phyloP scores from a whole-genome alignment of 2,329 filamentous ascomycete species.

The Aspergillus ustus region DNA sequence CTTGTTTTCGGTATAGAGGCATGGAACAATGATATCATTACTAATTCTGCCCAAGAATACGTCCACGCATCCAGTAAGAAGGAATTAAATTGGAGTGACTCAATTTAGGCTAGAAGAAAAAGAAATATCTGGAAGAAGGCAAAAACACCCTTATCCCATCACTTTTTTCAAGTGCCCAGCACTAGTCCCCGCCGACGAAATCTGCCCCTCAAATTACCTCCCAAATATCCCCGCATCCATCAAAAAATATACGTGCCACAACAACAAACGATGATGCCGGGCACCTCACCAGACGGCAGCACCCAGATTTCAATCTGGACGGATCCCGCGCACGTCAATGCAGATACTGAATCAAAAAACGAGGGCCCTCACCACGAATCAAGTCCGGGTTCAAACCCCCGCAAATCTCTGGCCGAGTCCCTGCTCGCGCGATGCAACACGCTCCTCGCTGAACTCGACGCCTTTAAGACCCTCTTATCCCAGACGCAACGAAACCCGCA shows the following conservation, averaged over 20 bases:
- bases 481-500: conserved; percentile 50
- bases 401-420: conserved; percentile 31
- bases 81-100: too few species aligned
- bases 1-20: background rate
- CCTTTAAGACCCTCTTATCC: conserved; percentile 49
- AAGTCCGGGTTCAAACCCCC: conserved; percentile 15
- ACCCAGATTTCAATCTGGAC: background rate
- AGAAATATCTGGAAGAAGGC: background rate
- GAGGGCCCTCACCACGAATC: background rate
- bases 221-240: conserved; percentile 4
- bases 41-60: background rate
- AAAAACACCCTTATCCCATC: background rate
- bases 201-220: background rate
- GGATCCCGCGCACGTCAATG: background rate
- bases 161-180: too few species aligned
- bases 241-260: background rate
- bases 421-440: conserved; percentile 45
- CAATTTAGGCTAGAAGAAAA: too few species aligned
- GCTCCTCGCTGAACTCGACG: conserved; percentile 52
- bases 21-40: background rate
- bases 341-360: background rate
- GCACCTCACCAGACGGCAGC: background rate
- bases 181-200: conserved; percentile 1
- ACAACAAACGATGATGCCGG: conserved; percentile 7
- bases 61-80: too few species aligned